These are phyloP conservation scores for Dryas octopetala DNA, from an alignment of 306 rosid species.

Conservation along the genomic window DNA sequence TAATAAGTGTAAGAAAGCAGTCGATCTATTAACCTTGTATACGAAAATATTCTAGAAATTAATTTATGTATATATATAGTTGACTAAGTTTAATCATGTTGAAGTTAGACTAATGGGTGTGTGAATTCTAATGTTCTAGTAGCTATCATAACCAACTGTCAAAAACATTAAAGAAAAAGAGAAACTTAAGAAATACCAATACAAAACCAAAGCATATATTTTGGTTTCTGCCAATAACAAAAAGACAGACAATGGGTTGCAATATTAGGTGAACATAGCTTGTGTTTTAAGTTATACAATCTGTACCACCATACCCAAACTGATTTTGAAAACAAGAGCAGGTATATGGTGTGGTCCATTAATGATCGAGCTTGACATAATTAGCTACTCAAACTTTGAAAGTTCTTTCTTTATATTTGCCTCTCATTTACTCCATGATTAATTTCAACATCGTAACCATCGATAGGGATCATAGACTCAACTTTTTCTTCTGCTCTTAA, in stretches of 20 bases:
- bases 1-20: too few relatives aligned
- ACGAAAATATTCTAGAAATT: too few relatives aligned
- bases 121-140: not conserved
- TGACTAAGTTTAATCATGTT: too few relatives aligned
- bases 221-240: not conserved
- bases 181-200: too few relatives aligned
- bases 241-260: not conserved
- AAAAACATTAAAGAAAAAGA: not conserved
- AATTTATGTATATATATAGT: too few relatives aligned
- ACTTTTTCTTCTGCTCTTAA: not conserved
- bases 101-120: not conserved
- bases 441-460: slow-evolving; percentile 10
- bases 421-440: not conserved
- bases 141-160: not conserved
- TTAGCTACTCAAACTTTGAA: slow-evolving; percentile 11
- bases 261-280: slow-evolving; percentile 5
- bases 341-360: slow-evolving; percentile 9
- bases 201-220: not conserved
- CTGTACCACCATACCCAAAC: not conserved
- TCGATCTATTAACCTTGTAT: too few relatives aligned
- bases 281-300: not conserved
- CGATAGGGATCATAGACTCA: not conserved
- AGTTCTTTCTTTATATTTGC: not conserved
- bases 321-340: not conserved
- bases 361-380: not conserved